phyloP scores from a whole-genome alignment of 495 filamentous ascomycete species.

The Penicillium cinerascens region DNA sequence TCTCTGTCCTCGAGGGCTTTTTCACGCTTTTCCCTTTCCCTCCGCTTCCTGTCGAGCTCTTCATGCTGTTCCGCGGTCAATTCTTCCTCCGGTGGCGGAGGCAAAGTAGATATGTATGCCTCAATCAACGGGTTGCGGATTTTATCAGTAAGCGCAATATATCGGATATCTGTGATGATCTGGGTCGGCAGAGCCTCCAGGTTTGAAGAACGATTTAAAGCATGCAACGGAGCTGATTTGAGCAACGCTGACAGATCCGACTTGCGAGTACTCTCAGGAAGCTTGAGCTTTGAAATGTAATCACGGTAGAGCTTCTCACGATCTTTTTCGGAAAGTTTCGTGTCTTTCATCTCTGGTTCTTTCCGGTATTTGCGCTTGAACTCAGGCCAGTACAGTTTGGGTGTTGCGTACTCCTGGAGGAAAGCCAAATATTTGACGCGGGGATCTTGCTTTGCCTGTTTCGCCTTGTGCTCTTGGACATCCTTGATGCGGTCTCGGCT shows the following conservation, averaged over 20 bases:
- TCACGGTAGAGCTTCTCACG: constrained; percentile 90
- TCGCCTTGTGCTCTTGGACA: constrained; percentile 67
- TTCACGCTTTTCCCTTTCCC: constrained; percentile 66
- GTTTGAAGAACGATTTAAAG: constrained; percentile 64
- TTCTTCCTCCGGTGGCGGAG: constrained; percentile 57
- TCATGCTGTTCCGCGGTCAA: constrained; percentile 56
- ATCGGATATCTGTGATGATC: constrained; percentile 74
- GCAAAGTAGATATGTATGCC: constrained; percentile 70
- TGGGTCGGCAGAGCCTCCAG: constrained; percentile 61
- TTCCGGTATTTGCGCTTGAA: constrained; percentile 89
- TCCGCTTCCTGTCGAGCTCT: constrained; percentile 55
- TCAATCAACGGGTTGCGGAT: constrained; percentile 71
- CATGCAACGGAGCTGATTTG: constrained; percentile 59
- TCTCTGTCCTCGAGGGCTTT: constrained; percentile 73
- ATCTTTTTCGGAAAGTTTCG: constrained; percentile 76
- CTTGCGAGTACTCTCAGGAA: constrained; percentile 69
- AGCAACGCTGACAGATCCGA: constrained; percentile 76
- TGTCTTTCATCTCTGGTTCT: constrained; percentile 74
- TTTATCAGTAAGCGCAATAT: constrained; percentile 68
- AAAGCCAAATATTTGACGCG: constrained; percentile 80
- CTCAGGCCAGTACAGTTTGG: constrained; percentile 94
- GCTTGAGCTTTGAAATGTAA: constrained; percentile 73
- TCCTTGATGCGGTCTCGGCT: constrained; percentile 64
- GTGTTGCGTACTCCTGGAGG: constrained; percentile 72
- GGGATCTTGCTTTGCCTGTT: constrained; percentile 80